Evolutionary conservation across 2,329 filamentous ascomycete genomes (phyloP), one percentile per base, ranked within the genome.

Genomic region (Colletotrichum sojae): DNA sequence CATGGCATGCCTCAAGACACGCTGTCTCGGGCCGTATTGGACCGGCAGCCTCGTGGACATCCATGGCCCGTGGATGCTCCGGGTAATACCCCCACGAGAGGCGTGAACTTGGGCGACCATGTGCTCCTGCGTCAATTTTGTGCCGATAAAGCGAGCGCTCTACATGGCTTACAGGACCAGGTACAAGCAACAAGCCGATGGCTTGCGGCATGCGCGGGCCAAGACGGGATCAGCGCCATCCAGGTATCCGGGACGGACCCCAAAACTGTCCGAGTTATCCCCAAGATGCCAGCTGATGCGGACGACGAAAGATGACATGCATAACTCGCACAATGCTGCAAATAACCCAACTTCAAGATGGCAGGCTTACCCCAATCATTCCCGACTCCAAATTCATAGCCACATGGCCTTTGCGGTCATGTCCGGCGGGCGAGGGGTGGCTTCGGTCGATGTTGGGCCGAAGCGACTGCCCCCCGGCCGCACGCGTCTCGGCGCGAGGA

Each of bases 361-460:
- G 36, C 48, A 60, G 53, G 48, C 36, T 48, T 46, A 18, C 25
- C 63, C 48, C 55, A 12, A 54, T 27, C 36, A 16, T 15, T 36
- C 1, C 31, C 2, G 31, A 36, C 31, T 36, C 31, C 31, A 36
- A 36, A 36, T 36, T 9, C 31, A 36, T 36, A 36, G 31, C 31
- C 31, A 36, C 31, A 36, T 8, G 31, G 31, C 31, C 8, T 10
- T 36, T 10, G 31, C 31, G 31, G 31, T 36, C 31, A 36, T 36
- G 31, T 36, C 16, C 31, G 54, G 58, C 25, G 45, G 40, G 27
- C 54, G 22, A 36, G 48, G 49, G 39, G 25, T 31, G 40, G 22
- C 43, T 49, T 64, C 60, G 65, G 65, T 59, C 27, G 6, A 59
- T n/a, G 20, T 40, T 49, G 20, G 22, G 20, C 65, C 53, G 60